phyloP scores from a whole-genome alignment of 2,329 filamentous ascomycete genomes.

The Aspergillus melleus region DNA sequence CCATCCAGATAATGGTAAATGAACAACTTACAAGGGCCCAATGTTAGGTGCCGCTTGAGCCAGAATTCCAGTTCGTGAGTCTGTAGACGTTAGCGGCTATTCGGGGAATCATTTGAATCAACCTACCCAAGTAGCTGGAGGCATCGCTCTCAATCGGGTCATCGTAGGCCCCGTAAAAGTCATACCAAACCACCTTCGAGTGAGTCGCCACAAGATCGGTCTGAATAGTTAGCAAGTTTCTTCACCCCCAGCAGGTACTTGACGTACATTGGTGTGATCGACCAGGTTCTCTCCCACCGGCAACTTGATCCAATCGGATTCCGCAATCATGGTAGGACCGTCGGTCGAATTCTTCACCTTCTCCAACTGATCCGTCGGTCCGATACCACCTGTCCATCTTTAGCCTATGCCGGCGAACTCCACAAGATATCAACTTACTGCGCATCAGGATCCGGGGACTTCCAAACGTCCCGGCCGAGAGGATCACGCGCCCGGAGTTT shows the following conservation, averaged over 20 bases:
- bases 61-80: constrained; percentile 11
- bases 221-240: not conserved
- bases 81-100: constrained; percentile 2
- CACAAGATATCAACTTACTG: constrained; percentile 2
- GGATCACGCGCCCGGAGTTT: constrained; percentile 3
- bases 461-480: constrained; percentile 10
- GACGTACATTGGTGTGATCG: constrained; percentile 5
- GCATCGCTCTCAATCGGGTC: constrained; percentile 13
- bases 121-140: constrained; percentile 13
- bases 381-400: constrained; percentile 10
- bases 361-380: constrained; percentile 7
- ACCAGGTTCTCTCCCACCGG: constrained; percentile 9
- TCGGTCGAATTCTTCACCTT: constrained; percentile 11
- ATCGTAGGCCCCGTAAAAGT: constrained; percentile 11
- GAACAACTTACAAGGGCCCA: constrained; percentile 11
- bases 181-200: constrained; percentile 10
- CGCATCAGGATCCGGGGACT: constrained; percentile 8
- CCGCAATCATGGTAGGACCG: constrained; percentile 5
- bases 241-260: not conserved
- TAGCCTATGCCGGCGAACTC: not conserved
- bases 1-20: not conserved
- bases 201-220: constrained; percentile 17
- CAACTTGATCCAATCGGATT: constrained; percentile 10
- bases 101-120: not conserved
- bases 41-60: constrained; percentile 18